Evolutionary conservation across 306 rosid genomes (phyloP).

Genomic region (Malus asiatica): DNA sequence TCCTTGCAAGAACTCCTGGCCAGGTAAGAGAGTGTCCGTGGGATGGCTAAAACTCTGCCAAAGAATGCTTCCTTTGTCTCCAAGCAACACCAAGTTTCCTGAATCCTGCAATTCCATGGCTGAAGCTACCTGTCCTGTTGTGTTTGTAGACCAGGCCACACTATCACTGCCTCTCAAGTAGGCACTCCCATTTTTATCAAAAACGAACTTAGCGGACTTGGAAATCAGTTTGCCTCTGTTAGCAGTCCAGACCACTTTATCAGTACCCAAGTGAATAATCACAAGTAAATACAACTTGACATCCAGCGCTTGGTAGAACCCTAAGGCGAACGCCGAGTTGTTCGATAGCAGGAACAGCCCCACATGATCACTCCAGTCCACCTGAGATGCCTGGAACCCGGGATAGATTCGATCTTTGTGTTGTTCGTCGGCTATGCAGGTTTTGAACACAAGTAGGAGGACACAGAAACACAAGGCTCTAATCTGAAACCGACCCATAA

Average conservation of each 20-base stretch:
- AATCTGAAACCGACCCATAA: constrained; percentile 8
- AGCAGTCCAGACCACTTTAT: constrained; percentile 44
- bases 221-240: constrained; percentile 29
- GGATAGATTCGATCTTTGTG: constrained; percentile 15
- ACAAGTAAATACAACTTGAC: constrained; percentile 17
- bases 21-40: constrained; percentile 47
- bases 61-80: constrained; percentile 21
- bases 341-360: constrained; percentile 28
- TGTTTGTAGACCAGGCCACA: constrained; percentile 36
- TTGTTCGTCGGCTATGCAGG: constrained; percentile 17
- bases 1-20: constrained; percentile 41
- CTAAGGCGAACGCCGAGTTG: constrained; percentile 19
- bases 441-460: background rate
- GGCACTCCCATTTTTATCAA: constrained; percentile 32
- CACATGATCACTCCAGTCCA: background rate
- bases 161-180: constrained; percentile 9
- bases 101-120: constrained; percentile 37
- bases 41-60: constrained; percentile 61
- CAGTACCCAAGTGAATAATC: constrained; percentile 16
- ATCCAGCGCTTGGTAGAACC: constrained; percentile 20
- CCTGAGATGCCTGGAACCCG: constrained; percentile 29
- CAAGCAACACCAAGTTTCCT: constrained; percentile 48
- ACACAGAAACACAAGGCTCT: constrained; percentile 1
- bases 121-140: constrained; percentile 23
- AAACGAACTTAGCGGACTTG: constrained; percentile 27